phyloP scores from a whole-genome alignment of 163 green algal genomes.

The Picocystis sp. region DNA sequence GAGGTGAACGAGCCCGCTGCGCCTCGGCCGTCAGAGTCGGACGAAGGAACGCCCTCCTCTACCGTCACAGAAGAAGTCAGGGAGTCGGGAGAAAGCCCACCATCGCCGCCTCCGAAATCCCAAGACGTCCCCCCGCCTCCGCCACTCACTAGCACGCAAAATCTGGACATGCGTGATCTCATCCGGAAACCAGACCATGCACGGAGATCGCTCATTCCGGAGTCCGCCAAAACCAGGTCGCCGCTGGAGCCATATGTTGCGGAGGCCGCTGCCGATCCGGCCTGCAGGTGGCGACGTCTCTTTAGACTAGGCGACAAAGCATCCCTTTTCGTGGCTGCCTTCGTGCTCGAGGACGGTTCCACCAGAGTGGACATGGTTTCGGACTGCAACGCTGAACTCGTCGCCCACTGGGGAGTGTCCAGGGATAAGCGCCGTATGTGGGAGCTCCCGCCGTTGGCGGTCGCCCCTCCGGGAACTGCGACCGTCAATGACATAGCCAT shows the following conservation, averaged over 20 bases:
- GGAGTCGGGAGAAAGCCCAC: too few species aligned
- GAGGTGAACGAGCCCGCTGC: not conserved
- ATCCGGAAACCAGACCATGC: too few species aligned
- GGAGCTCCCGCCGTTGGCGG: not conserved
- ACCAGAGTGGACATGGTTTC: constrained; percentile 40
- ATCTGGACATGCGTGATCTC: too few species aligned
- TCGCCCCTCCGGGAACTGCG: not conserved
- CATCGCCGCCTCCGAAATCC: too few species aligned
- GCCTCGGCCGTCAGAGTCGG: not conserved
- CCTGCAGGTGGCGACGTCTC: constrained; percentile 24
- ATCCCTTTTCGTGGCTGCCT: too few species aligned
- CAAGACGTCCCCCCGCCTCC: too few species aligned
- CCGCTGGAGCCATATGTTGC: too few species aligned
- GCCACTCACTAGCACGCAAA: too few species aligned
- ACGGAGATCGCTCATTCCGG: constrained; percentile 29
- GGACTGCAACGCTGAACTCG: constrained; percentile 34
- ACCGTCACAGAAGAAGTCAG: constrained; percentile 17
- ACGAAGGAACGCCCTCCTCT: constrained; percentile 28
- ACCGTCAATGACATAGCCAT: constrained; percentile 3
- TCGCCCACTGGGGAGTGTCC: constrained; percentile 74
- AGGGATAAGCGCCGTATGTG: constrained; percentile 6
- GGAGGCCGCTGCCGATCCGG: too few species aligned
- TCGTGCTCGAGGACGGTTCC: too few species aligned
- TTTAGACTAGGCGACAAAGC: constrained; percentile 42
- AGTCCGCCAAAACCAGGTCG: constrained; percentile 14